Percentiles rank a stretch among this genome's conserved stretches.
These are phyloP conservation scores for Tetrapisispora arboricola DNA, from an alignment of 805 yeast genomes.

Conservation along the genomic window DNA sequence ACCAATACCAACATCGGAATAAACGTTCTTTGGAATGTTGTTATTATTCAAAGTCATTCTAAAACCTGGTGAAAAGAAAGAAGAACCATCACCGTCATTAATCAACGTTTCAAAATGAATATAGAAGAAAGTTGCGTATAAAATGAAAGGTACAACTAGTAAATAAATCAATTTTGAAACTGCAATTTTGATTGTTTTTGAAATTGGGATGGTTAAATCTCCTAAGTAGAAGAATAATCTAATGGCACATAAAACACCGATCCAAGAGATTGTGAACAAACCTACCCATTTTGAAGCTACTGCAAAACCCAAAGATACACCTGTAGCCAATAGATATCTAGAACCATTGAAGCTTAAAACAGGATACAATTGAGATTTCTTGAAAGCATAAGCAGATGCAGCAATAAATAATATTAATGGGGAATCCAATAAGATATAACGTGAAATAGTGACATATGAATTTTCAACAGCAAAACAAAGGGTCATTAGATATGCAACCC, in stretches of 20 bases:
- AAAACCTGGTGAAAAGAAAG: slow-evolving; percentile 64
- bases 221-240: slow-evolving; percentile 65
- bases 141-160: slow-evolving; percentile 45
- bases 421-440: slow-evolving; percentile 64
- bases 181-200: slow-evolving; percentile 39
- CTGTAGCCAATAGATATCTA: slow-evolving; percentile 47
- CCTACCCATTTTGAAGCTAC: slow-evolving; percentile 77
- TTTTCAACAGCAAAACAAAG: slow-evolving; percentile 54
- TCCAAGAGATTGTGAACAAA: slow-evolving; percentile 66
- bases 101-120: slow-evolving; percentile 49
- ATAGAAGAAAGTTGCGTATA: slow-evolving; percentile 53
- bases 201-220: slow-evolving; percentile 47
- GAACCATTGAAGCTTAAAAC: slow-evolving; percentile 53
- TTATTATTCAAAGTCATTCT: slow-evolving; percentile 53
- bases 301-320: slow-evolving; percentile 60
- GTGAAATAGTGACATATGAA: slow-evolving; percentile 55
- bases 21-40: slow-evolving; percentile 45
- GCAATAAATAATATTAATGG: slow-evolving; percentile 73
- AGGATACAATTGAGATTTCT: slow-evolving; percentile 52
- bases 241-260: slow-evolving; percentile 47
- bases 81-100: slow-evolving; percentile 59
- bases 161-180: slow-evolving; percentile 42
- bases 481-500: slow-evolving; percentile 48
- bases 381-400: slow-evolving; percentile 51
- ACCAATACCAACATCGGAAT: slow-evolving; percentile 65